Percentiles rank a stretch among this genome's conserved stretches.
These are phyloP conservation scores for Zhuliangozyma parablackwelliae DNA, from an alignment of 1,139 yeast genomes.

Conservation along the genomic window DNA sequence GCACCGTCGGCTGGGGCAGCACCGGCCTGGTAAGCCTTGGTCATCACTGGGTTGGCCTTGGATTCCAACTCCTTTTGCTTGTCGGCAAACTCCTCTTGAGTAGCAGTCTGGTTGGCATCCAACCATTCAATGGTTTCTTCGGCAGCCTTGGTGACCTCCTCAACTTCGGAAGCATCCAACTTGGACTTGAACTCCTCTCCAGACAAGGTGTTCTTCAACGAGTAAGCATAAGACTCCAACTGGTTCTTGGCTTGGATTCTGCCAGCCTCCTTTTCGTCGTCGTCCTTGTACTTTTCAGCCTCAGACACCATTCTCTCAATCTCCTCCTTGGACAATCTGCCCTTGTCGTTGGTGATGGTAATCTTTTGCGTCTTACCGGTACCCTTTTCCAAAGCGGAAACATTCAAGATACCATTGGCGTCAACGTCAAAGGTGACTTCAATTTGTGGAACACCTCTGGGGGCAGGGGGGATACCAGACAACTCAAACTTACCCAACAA, in stretches of 20 bases:
- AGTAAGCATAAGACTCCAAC: constrained; percentile 88
- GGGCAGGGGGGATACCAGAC: constrained; percentile 95
- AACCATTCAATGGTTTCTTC: constrained; percentile 85
- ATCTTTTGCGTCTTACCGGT: constrained; percentile 66
- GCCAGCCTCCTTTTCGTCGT: constrained; percentile 44
- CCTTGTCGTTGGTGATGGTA: constrained; percentile 49
- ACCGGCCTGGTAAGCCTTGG: constrained; percentile 82
- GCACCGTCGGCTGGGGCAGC: constrained; percentile 51
- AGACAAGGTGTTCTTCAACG: constrained; percentile 75
- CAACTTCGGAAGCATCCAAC: constrained; percentile 76
- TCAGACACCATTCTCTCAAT: constrained; percentile 49
- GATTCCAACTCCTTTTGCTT: constrained; percentile 93
- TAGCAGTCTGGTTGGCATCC: constrained; percentile 82
- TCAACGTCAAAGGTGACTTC: constrained; percentile 94
- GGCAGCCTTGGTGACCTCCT: constrained; percentile 76
- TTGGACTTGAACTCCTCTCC: constrained; percentile 82
- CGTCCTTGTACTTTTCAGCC: constrained; percentile 49
- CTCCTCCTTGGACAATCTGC: constrained; percentile 50
- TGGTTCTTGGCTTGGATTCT: constrained; percentile 71
- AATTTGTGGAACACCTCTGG: constrained; percentile 96
- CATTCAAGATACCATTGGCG: constrained; percentile 94
- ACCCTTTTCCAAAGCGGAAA: constrained; percentile 91
- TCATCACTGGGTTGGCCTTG: constrained; percentile 90
- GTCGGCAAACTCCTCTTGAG: constrained; percentile 82
- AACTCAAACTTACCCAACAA: constrained; percentile 93